Conservation (phyloP, 768 basidiomycete genomes). For the Tulasnella sp. region DNA sequence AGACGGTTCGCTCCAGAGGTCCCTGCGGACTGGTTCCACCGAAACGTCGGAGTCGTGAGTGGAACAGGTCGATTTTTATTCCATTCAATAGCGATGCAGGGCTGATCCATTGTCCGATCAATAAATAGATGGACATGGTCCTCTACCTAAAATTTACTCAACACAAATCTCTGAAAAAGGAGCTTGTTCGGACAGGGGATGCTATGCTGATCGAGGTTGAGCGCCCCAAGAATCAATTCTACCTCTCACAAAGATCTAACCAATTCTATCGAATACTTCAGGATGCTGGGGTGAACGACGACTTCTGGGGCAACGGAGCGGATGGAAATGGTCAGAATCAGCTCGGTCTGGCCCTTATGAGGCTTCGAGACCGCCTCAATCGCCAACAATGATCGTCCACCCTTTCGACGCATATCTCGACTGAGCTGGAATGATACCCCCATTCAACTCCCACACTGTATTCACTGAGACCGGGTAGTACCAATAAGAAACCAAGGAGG, state of each 20-base stretch:
- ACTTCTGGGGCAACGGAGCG: constrained; percentile 19
- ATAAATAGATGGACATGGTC: constrained; percentile 19
- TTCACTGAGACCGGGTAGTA: too few species aligned
- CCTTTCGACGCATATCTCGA: too few species aligned
- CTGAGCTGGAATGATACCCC: too few species aligned
- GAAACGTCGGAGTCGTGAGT: neutral
- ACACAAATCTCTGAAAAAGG: constrained; percentile 7
- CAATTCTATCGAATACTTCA: neutral
- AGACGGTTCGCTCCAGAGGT: constrained; percentile 6
- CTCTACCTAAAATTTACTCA: constrained; percentile 19
- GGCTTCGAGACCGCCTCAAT: neutral
- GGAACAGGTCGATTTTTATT: too few species aligned
- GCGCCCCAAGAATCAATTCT: neutral
- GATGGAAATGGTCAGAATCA: constrained; percentile 19
- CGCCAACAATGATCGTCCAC: too few species aligned
- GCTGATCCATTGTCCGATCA: too few species aligned
- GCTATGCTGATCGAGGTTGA: constrained; percentile 18
- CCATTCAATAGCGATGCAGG: too few species aligned
- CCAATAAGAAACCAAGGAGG: too few species aligned
- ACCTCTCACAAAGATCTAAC: neutral
- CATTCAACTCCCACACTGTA: too few species aligned
- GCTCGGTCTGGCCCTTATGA: constrained; percentile 19
- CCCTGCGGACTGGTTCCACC: neutral
- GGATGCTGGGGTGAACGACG: constrained; percentile 10
- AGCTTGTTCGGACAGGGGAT: constrained; percentile 18